Evolutionary conservation across 495 filamentous ascomycete genomes (phyloP), one percentile per base, ranked within the genome.

Genomic region (Sphaerosporella brunnea): DNA sequence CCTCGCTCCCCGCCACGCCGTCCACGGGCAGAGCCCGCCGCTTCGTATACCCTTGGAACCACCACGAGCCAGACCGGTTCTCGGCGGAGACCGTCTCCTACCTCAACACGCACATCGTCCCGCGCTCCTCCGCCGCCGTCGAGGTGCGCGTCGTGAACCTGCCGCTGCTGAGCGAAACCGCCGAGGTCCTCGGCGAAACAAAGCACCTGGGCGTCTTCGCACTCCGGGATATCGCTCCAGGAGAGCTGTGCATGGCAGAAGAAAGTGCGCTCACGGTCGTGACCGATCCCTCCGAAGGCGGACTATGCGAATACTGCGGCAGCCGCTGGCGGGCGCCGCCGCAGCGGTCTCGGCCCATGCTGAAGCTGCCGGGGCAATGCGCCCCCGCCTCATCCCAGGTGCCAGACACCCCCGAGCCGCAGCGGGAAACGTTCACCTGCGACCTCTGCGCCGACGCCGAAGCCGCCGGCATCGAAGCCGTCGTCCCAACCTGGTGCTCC

Each of bases 141-240:
- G 79, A 80, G 47, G 79, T 92, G 13, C 70, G 70, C 21, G 81
- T 79, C 16, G 75, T 82, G 0, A 68, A 73, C 13, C 65, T 95
- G 5, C 88, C 87, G 0, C 64, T 76, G 1, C 63, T 94, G 2
- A 51, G 41, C 11, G 51, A 63, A 24, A 60, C 63, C 18, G 66
- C 62, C 20, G 64, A 70, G 49, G 61, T 46, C 0, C 59, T 67
- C 53, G 66, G 69, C n/a, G 73, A 68, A 2, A 71, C 72, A 44
- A 73, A 75, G 45, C 87, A 95, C 63, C 73, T 95, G 0, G 87
- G 87, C 21, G 69, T 95, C 39, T 94, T 93, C 59, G 86, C 87
- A 18, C 84, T 78, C 59, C 69, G 82, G 49, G 79, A 90, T 54
- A 84, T 95, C 39, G 62, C 66, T 1, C 73, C 82, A 0, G 78